These are phyloP conservation scores for Wickerhamomyces subpelliculosus DNA, from an alignment of 805 yeast genomes.

Conservation along the genomic window DNA sequence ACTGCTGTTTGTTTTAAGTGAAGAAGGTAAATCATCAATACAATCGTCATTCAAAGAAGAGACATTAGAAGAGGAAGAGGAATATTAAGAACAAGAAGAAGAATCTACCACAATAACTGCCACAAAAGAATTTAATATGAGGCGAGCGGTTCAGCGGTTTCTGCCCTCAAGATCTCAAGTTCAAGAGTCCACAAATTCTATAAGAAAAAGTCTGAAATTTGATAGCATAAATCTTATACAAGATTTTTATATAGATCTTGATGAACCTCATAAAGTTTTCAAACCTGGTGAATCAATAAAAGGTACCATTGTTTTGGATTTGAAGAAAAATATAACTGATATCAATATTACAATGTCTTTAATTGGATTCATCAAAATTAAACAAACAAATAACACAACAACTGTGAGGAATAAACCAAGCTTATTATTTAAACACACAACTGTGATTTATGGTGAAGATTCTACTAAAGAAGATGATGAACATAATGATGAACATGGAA, in stretches of 20 bases:
- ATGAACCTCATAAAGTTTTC: constrained; percentile 70
- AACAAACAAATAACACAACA: constrained; percentile 40
- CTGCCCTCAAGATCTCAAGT: constrained; percentile 15
- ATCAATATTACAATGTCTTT: constrained; percentile 47
- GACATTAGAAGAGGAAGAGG: too few relatives aligned
- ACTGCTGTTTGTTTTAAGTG: too few relatives aligned
- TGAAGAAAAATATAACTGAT: constrained; percentile 49
- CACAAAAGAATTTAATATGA: constrained; percentile 15
- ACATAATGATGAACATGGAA: background rate
- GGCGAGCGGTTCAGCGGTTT: constrained; percentile 20
- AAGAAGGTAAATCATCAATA: too few relatives aligned
- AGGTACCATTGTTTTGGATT: constrained; percentile 54
- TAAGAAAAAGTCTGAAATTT: constrained; percentile 18
- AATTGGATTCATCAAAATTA: constrained; percentile 50
- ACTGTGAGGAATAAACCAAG: constrained; percentile 47
- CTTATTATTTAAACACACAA: constrained; percentile 50
- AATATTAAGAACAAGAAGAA: too few relatives aligned
- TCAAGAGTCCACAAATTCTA: constrained; percentile 6
- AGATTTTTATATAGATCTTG: constrained; percentile 65
- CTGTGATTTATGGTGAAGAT: constrained; percentile 47
- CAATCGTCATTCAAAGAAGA: too few relatives aligned
- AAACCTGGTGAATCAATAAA: constrained; percentile 72
- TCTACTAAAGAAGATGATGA: constrained; percentile 10
- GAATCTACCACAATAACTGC: too few relatives aligned
- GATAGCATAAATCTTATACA: constrained; percentile 33